phyloP scores from a whole-genome alignment of 1,284 basidiomycete species.

The Entoloma clypeatum region DNA sequence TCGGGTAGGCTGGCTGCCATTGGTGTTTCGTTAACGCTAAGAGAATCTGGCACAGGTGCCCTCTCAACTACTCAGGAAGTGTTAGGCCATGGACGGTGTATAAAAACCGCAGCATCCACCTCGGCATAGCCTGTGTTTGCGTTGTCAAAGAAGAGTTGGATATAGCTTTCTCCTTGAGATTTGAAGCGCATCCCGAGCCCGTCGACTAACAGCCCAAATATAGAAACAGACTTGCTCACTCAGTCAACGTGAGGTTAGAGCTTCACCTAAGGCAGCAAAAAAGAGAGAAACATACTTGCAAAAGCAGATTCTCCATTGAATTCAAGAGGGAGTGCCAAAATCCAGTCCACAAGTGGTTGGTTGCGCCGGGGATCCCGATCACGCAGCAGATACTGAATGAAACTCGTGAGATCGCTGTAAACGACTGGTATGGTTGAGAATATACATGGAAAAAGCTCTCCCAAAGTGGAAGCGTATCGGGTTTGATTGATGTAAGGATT shows the following conservation, averaged over 20 bases:
- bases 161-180: constrained; percentile 63
- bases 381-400: constrained; percentile 55
- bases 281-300: constrained; percentile 47
- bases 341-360: constrained; percentile 76
- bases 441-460: constrained; percentile 60
- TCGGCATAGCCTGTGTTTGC: constrained; percentile 82
- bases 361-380: constrained; percentile 86
- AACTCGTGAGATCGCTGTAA: constrained; percentile 5
- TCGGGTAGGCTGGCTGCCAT: constrained; percentile 77
- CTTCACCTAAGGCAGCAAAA: constrained; percentile 12
- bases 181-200: constrained; percentile 61
- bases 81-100: constrained; percentile 6
- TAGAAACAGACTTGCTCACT: constrained; percentile 69
- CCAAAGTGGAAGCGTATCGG: constrained; percentile 80
- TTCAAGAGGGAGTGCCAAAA: constrained; percentile 73
- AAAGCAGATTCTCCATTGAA: constrained; percentile 80
- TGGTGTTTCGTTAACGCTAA: constrained; percentile 57
- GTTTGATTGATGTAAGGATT: constrained; percentile 78
- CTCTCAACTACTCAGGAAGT: constrained; percentile 53
- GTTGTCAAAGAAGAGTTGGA: constrained; percentile 70
- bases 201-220: constrained; percentile 59
- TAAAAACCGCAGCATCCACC: constrained; percentile 36
- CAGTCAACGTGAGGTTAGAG: constrained; percentile 8
- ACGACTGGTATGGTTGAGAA: constrained; percentile 9
- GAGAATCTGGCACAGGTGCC: constrained; percentile 67